Percentiles rank a stretch among this genome's conserved stretches.
Conservation (phyloP, 768 basidiomycete genomes). For the Suillus hirtellus region DNA sequence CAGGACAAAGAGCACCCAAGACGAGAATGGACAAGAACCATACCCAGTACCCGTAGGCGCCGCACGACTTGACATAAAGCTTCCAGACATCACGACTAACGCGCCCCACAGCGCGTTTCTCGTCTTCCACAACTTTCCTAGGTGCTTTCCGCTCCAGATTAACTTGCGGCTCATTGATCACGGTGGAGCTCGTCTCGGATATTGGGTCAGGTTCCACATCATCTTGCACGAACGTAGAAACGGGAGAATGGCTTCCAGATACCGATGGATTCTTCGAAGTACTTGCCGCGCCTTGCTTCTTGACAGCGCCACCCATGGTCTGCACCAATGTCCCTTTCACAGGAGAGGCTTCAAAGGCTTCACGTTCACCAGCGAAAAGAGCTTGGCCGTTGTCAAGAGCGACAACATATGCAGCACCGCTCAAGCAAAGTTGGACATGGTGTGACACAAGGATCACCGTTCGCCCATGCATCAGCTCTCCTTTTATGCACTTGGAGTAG, state of each 20-base stretch:
- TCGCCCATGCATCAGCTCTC: conserved; percentile 73
- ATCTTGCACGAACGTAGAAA: conserved; percentile 25
- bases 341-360: conserved; percentile 66
- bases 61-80: conserved; percentile 53
- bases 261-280: conserved; percentile 11
- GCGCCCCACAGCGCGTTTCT: conserved; percentile 73
- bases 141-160: conserved; percentile 53
- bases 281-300: conserved; percentile 42
- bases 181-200: conserved; percentile 48
- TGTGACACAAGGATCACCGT: conserved; percentile 93
- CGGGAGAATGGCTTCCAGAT: conserved; percentile 11
- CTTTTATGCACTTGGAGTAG: conserved; percentile 74
- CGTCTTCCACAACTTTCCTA: conserved; percentile 84
- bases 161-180: conserved; percentile 35
- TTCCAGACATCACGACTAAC: conserved; percentile 69
- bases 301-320: conserved; percentile 42
- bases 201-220: conserved; percentile 16
- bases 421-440: conserved; percentile 85
- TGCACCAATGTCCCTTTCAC: conserved; percentile 69
- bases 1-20: conserved; percentile 62
- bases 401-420: conserved; percentile 80
- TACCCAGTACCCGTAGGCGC: conserved; percentile 55
- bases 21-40: conserved; percentile 53
- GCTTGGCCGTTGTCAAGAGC: conserved; percentile 73
- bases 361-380: conserved; percentile 65